Evolutionary conservation across 495 filamentous ascomycete genomes (phyloP), one percentile per base, ranked within the genome.

Genomic region (Daldinia decipiens): DNA sequence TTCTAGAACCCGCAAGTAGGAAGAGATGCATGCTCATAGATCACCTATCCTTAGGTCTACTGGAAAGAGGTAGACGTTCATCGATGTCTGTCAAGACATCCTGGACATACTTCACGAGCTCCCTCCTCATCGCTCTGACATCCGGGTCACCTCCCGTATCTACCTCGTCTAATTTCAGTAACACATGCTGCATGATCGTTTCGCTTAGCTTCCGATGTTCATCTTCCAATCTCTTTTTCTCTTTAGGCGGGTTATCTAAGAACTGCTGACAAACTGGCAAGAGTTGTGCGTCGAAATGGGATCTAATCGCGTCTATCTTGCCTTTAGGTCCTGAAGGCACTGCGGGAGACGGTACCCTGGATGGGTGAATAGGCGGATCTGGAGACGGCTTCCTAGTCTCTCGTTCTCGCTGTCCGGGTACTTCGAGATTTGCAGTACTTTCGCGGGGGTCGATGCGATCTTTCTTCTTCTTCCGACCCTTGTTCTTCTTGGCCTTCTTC

Each of bases 161-260:
- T 27, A 97, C 89, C 13, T 84, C 90, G 81, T 98, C 94, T 27
- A 95, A 83, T 80, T 96, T 97, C 72, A 99, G 71, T 63, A 97
- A 68, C 6, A 95, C 85, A 76, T 97, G 92, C 56, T 88, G 85
- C 83, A 98, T 81, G 59, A 97, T 90, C 4, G 88, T 92, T 83
- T 98, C 95, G 29, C 86, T 89, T 36, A 98, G 74, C 76, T 87
- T 91, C 78, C 91, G 89, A 67, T 98, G 89, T 69, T 95, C 91
- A 43, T 92, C 91, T 19, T 88, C 87, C 43, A 88, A 83, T 80
- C 90, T 90, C 78, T 91, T 90, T 19, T 77, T 71, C 26, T 98
- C 93, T 3, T 71, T 72, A 0, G 95, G 95, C 13, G 95, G 90
- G 19, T 83, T 73, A 0, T 82, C 74, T 26, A 87, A 82, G 78